Evolutionary conservation across 768 basidiomycete species (phyloP).

Genomic region (Boletus barrowsii): DNA sequence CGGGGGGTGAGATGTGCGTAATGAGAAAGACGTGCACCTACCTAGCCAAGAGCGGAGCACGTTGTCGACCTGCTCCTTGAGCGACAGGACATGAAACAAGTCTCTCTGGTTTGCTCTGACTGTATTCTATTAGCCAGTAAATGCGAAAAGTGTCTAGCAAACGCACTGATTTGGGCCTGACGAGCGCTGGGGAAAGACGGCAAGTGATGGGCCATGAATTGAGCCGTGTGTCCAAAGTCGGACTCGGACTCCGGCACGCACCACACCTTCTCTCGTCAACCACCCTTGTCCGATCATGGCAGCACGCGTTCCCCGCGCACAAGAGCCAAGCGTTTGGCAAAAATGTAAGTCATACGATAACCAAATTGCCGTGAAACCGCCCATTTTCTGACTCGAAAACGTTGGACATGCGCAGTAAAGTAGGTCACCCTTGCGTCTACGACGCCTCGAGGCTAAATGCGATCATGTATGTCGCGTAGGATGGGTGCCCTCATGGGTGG

Average conservation of each 20-base stretch:
- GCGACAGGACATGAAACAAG: slow-evolving; percentile 66
- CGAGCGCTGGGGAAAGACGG: slow-evolving; percentile 69
- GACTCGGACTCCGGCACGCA: slow-evolving; percentile 3
- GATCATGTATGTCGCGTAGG: slow-evolving; percentile 38
- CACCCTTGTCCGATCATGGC: slow-evolving; percentile 17
- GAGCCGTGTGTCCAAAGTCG: not conserved
- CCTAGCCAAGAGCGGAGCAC: slow-evolving; percentile 78
- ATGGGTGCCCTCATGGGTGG: slow-evolving; percentile 93
- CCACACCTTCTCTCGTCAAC: not conserved
- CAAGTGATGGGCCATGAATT: slow-evolving; percentile 20
- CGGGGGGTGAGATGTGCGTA: slow-evolving; percentile 7
- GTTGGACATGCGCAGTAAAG: slow-evolving; percentile 48
- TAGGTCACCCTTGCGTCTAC: slow-evolving; percentile 31
- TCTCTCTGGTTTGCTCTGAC: slow-evolving; percentile 87
- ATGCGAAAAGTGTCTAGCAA: not conserved
- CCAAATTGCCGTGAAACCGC: not conserved
- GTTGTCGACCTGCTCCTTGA: slow-evolving; percentile 73
- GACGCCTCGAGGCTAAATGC: slow-evolving; percentile 3
- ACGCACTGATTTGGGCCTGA: slow-evolving; percentile 85
- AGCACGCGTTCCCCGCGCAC: slow-evolving; percentile 34
- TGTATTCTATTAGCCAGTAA: slow-evolving; percentile 30
- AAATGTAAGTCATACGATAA: slow-evolving; percentile 52
- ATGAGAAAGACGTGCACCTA: slow-evolving; percentile 30
- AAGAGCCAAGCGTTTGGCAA: slow-evolving; percentile 69
- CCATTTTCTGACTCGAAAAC: slow-evolving; percentile 10